These are phyloP conservation scores for Solanum hybrid DNA, from an alignment of 305 asterid genomes.

Conservation along the genomic window DNA sequence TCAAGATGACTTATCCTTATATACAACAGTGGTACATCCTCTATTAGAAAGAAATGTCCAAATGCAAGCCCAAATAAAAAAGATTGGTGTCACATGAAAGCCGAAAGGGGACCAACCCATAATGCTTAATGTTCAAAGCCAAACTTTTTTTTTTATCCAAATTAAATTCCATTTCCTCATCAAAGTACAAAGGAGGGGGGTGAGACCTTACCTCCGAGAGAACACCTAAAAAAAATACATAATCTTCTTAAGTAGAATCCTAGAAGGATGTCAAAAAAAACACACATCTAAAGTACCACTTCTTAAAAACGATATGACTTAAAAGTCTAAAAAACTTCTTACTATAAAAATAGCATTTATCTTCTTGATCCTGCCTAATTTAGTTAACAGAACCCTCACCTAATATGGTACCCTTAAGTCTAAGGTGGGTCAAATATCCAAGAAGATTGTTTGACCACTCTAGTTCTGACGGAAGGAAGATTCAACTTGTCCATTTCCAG, in stretches of 20 bases:
- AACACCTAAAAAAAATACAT: not conserved
- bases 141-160: too few species aligned
- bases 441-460: too few species aligned
- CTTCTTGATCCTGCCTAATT: not conserved
- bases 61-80: too few species aligned
- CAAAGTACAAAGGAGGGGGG: not conserved
- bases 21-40: too few species aligned
- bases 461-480: too few species aligned
- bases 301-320: not conserved
- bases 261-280: not conserved
- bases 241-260: not conserved
- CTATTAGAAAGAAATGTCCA: too few species aligned
- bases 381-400: not conserved
- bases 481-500: too few species aligned
- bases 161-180: not conserved
- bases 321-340: not conserved
- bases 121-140: not conserved
- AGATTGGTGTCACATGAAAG: too few species aligned
- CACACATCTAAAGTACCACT: not conserved
- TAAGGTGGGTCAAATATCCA: too few species aligned
- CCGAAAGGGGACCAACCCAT: too few species aligned
- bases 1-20: too few species aligned
- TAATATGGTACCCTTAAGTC: not conserved
- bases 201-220: not conserved
- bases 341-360: not conserved